Evolutionary conservation across 495 filamentous ascomycete species (phyloP).

Genomic region (Chaetomium tenue): DNA sequence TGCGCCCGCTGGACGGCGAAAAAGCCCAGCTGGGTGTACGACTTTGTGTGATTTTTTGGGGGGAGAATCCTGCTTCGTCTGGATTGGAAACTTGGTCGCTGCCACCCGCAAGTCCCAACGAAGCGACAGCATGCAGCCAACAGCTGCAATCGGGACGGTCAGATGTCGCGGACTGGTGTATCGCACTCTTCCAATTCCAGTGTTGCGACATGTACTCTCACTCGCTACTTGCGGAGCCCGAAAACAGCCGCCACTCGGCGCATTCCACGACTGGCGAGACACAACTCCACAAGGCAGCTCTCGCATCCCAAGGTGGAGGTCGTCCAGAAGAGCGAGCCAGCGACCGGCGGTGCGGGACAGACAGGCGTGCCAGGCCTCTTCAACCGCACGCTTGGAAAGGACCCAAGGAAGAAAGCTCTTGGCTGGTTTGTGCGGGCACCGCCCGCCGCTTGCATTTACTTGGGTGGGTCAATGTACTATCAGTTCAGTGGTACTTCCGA

Average conservation of each 20-base stretch:
- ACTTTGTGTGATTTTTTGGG: neutral
- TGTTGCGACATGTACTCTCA: too few relatives aligned
- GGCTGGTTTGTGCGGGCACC: constrained; percentile 28
- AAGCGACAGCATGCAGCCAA: constrained; percentile 11
- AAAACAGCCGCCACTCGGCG: constrained; percentile 14
- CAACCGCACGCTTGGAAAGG: neutral
- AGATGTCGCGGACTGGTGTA: neutral
- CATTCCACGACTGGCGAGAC: too few relatives aligned
- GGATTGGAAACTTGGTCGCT: constrained; percentile 24
- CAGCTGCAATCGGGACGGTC: neutral
- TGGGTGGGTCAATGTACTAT: constrained; percentile 26
- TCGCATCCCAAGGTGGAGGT: neutral
- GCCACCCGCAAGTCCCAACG: constrained; percentile 22
- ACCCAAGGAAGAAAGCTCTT: neutral
- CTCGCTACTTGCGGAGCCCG: neutral
- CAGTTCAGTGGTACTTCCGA: constrained; percentile 32
- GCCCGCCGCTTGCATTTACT: constrained; percentile 2
- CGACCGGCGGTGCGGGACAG: constrained; percentile 1
- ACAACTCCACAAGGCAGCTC: constrained; percentile 14
- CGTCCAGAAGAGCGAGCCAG: neutral
- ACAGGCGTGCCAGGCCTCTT: neutral
- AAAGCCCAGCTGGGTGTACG: constrained; percentile 23
- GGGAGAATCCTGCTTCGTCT: constrained; percentile 14
- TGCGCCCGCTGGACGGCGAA: constrained; percentile 18
- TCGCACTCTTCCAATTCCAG: neutral